Percentiles rank a stretch among this genome's conserved stretches.
These are phyloP conservation scores for sorghum (Sorghum bicolor) DNA, from an alignment of 176 grass and related monocot species.

Conservation along the genomic window DNA sequence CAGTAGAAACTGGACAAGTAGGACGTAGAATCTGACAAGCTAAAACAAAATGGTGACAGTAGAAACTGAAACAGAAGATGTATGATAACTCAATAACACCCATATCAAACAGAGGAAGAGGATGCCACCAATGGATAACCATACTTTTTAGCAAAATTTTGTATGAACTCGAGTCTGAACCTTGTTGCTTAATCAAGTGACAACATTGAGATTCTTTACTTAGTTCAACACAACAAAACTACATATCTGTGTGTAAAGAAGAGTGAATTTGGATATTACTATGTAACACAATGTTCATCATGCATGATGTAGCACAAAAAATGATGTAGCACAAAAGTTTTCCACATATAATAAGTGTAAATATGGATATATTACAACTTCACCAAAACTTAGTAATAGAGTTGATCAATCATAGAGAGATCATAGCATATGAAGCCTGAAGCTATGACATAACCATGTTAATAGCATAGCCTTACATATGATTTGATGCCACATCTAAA, in stretches of 20 bases:
- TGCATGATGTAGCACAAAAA: no score
- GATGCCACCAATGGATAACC: background rate
- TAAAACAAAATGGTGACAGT: background rate
- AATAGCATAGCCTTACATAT: background rate
- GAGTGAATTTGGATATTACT: background rate
- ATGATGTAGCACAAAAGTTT: background rate
- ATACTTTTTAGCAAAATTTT: background rate
- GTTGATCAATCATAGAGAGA: background rate
- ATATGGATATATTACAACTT: background rate
- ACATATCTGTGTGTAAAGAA: background rate
- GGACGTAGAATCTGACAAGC: background rate
- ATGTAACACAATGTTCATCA: background rate
- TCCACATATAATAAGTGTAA: background rate
- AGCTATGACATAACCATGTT: background rate
- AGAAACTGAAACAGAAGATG: background rate
- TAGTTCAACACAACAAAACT: background rate
- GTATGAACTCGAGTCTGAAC: background rate
- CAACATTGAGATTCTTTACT: background rate
- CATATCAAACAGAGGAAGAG: background rate
- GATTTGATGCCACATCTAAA: background rate
- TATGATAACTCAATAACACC: background rate
- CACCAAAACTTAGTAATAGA: background rate
- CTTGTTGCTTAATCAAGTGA: background rate
- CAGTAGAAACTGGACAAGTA: background rate
- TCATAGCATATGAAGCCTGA: background rate